A percentile compares a stretch with the other conserved stretches of the same genome.
These are phyloP conservation scores for Septoria linicola DNA, from an alignment of 2,329 filamentous ascomycete species.

Conservation along the genomic window DNA sequence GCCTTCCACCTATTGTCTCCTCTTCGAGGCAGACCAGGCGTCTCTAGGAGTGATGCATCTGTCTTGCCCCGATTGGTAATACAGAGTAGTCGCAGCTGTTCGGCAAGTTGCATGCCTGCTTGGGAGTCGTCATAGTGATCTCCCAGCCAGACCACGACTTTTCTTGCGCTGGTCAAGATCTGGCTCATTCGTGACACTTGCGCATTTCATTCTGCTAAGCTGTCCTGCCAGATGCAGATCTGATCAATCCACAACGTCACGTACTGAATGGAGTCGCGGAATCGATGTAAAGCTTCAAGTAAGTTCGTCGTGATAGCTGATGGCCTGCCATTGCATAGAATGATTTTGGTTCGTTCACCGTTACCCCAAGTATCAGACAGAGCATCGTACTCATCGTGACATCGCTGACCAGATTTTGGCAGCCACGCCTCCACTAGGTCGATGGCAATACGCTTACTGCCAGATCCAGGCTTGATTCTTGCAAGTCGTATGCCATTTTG, in stretches of 20 bases:
- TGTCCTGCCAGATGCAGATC: conserved; percentile 36
- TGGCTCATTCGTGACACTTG: conserved; percentile 37
- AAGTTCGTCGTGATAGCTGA: conserved; percentile 31
- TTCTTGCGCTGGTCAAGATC: conserved; percentile 33
- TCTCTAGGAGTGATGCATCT: conserved; percentile 18
- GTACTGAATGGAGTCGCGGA: conserved; percentile 25
- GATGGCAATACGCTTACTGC: conserved; percentile 30
- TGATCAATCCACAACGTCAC: conserved; percentile 36
- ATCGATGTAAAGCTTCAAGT: conserved; percentile 32
- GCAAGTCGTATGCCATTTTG: conserved; percentile 34
- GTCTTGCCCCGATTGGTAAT: background rate
- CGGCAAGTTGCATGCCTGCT: conserved; percentile 34
- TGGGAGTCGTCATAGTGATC: conserved; percentile 31
- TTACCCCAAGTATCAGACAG: conserved; percentile 36
- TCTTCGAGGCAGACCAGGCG: conserved; percentile 30
- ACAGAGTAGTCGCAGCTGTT: conserved; percentile 29
- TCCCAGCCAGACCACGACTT: conserved; percentile 37
- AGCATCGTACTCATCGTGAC: conserved; percentile 30
- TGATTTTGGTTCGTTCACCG: conserved; percentile 24
- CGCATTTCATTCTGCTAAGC: conserved; percentile 32
- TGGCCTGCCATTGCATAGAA: conserved; percentile 32
- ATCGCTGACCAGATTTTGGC: conserved; percentile 20
- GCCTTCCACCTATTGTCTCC: conserved; percentile 33
- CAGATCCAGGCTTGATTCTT: conserved; percentile 29
- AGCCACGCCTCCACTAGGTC: conserved; percentile 32